Percentiles rank a stretch among this genome's conserved stretches.
Conservation (phyloP, 768 basidiomycete species). For the Termitomyces sp. region DNA sequence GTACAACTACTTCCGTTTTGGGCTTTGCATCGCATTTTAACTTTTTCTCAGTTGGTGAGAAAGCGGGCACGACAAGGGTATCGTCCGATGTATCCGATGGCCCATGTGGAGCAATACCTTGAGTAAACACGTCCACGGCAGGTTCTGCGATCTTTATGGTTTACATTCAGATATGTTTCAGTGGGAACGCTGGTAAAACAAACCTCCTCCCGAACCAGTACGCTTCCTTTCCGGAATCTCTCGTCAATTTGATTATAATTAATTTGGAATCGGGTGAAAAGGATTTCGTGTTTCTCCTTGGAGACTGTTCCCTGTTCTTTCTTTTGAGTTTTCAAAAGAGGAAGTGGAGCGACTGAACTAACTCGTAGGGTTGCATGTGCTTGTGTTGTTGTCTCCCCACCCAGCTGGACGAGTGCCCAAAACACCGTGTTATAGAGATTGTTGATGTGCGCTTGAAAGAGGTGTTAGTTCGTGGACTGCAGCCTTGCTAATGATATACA, state of each 20-base stretch:
- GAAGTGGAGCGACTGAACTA: slow-evolving; percentile 9
- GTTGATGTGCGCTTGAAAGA: slow-evolving; percentile 82
- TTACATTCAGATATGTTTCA: not conserved
- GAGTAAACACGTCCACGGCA: not conserved
- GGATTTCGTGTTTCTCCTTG: slow-evolving; percentile 85
- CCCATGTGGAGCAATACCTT: not conserved
- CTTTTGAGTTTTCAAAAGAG: not conserved
- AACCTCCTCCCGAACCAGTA: slow-evolving; percentile 67
- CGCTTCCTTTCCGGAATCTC: slow-evolving; percentile 80
- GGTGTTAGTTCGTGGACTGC: not conserved
- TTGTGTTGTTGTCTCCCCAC: slow-evolving; percentile 69
- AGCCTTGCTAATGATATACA: slow-evolving; percentile 20
- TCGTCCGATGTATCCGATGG: slow-evolving; percentile 1
- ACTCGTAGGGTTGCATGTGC: slow-evolving; percentile 82
- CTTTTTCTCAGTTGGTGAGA: slow-evolving; percentile 4
- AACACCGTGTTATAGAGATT: slow-evolving; percentile 96
- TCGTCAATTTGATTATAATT: slow-evolving; percentile 81
- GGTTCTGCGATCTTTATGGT: slow-evolving; percentile 4
- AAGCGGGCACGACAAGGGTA: not conserved
- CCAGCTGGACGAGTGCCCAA: slow-evolving; percentile 88
- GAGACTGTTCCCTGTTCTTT: slow-evolving; percentile 75
- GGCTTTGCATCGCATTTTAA: slow-evolving; percentile 27
- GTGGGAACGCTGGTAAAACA: not conserved
- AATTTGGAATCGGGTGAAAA: slow-evolving; percentile 74
- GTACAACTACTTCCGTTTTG: slow-evolving; percentile 43